phyloP scores from a whole-genome alignment of 2,329 filamentous ascomycete species.

The Pseudonectria buxi region DNA sequence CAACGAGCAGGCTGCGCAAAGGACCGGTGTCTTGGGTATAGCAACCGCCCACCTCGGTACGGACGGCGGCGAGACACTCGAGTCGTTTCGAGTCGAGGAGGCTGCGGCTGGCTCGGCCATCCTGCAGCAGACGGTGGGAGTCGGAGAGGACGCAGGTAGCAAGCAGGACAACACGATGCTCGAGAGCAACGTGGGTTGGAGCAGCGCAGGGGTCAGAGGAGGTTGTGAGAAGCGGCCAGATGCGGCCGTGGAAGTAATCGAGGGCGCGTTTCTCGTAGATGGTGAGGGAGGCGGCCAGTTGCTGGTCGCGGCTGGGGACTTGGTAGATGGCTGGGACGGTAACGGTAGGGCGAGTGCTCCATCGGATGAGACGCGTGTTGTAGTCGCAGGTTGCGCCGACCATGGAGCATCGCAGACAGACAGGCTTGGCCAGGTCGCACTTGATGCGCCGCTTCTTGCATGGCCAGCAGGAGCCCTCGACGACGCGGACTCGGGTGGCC shows the following conservation, averaged over 20 bases:
- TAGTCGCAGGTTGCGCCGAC: constrained; percentile 20
- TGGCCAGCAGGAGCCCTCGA: constrained; percentile 36
- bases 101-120: constrained; percentile 22
- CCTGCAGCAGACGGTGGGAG: constrained; percentile 26
- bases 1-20: constrained; percentile 28
- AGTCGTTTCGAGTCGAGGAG: constrained; percentile 19
- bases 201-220: constrained; percentile 23
- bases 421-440: constrained; percentile 32
- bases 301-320: constrained; percentile 20
- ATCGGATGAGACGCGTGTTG: constrained; percentile 33
- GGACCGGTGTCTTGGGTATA: constrained; percentile 26
- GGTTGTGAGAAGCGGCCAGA: constrained; percentile 27
- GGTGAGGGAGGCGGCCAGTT: constrained; percentile 18
- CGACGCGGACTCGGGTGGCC: constrained; percentile 16
- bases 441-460: constrained; percentile 39
- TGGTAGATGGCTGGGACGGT: constrained; percentile 23
- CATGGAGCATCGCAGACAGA: constrained; percentile 30
- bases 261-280: constrained; percentile 24
- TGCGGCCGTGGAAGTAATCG: constrained; percentile 27
- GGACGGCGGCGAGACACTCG: constrained; percentile 26
- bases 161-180: constrained; percentile 27
- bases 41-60: constrained; percentile 26
- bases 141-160: constrained; percentile 26
- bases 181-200: constrained; percentile 23
- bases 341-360: constrained; percentile 32